Evolutionary conservation across 1,284 basidiomycete genomes (phyloP).

Genomic region (Puccinia triticina): DNA sequence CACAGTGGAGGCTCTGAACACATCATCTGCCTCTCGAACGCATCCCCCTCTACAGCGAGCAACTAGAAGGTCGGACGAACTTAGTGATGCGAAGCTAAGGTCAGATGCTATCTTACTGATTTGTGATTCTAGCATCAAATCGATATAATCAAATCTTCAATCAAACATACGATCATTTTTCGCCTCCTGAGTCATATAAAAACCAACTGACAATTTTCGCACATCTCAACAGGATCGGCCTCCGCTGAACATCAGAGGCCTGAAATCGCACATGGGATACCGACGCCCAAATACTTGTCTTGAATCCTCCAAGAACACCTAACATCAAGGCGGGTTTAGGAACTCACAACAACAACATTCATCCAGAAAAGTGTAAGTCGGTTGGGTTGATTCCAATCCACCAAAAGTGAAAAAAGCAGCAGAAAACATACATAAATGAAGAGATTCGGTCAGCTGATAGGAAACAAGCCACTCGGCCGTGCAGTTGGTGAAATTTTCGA

Average conservation of each 20-base stretch:
- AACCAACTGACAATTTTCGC: background rate
- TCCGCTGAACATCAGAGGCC: slow-evolving; percentile 90
- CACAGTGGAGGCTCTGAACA: slow-evolving; percentile 63
- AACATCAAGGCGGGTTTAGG: slow-evolving; percentile 97
- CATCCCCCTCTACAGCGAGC: slow-evolving; percentile 61
- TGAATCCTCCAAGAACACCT: slow-evolving; percentile 88
- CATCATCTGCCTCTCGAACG: slow-evolving; percentile 54
- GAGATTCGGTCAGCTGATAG: background rate
- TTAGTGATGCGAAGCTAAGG: slow-evolving; percentile 98
- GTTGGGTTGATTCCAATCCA: background rate
- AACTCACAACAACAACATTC: slow-evolving; percentile 95
- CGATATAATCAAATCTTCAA: background rate
- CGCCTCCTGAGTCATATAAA: slow-evolving; percentile 21
- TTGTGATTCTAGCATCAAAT: slow-evolving; percentile 21
- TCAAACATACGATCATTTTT: background rate
- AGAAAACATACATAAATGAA: background rate
- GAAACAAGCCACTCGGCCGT: background rate
- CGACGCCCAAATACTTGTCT: slow-evolving; percentile 73
- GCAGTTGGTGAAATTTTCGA: slow-evolving; percentile 62
- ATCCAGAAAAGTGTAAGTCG: slow-evolving; percentile 76
- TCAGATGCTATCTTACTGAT: slow-evolving; percentile 94
- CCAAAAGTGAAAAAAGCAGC: background rate
- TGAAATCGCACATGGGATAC: slow-evolving; percentile 85
- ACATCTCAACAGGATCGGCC: slow-evolving; percentile 72
- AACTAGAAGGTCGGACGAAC: slow-evolving; percentile 84